Base-by-base conservation (phyloP, 164 flowering plant species). In the Magnolia officinalis region DNA sequence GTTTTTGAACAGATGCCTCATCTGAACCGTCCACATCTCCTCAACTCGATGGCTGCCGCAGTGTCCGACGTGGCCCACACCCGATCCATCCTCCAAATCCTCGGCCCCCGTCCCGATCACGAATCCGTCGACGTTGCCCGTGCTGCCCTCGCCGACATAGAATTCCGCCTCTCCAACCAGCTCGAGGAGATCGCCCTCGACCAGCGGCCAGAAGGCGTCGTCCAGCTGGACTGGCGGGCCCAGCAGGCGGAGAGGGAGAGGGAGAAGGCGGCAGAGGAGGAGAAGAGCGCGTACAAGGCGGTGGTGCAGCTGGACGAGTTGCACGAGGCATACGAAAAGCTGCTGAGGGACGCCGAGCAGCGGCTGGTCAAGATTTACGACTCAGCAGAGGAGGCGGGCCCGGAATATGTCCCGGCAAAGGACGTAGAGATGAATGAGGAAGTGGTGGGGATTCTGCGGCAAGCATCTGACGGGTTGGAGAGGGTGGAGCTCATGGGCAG, bases 71-170 rank as follows among this genome's bases (percentile, higher is more conserved):
- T 92, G 2, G 82, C 87, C 31, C 89, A 89, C 74, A 83, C 91
- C 51, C 82, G 92, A 63, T 82, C 90, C 14, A 76, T 90, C 45
- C 87, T 92, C 74, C 82, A 78, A 31, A 70, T 86, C 66, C 88
- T 92, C 0, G 96, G 92, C 16, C 85, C 85, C n/a, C 85, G 92
- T 8, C 92, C 96, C 73, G 89, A 87, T 72, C 94, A 89, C 81
- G 92, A 90, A 78, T 4, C 90, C 14, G 86, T 92, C 64, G 93
- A 90, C 76, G 23, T 24, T 2, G 90, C 93, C 68, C 72, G 74
- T 61, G 72, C 83, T 9, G 87, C 72, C 71, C 73, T 88, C 29
- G 74, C 78, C 0, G 91, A 88, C 26, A 79, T 88, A 64, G 94
- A 92, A 3, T 8, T 84, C 11, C 24, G 21, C 6, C 79, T 88